phyloP scores from a whole-genome alignment of 176 grass and related monocot genomes.

The Rhynchospora breviuscula region DNA sequence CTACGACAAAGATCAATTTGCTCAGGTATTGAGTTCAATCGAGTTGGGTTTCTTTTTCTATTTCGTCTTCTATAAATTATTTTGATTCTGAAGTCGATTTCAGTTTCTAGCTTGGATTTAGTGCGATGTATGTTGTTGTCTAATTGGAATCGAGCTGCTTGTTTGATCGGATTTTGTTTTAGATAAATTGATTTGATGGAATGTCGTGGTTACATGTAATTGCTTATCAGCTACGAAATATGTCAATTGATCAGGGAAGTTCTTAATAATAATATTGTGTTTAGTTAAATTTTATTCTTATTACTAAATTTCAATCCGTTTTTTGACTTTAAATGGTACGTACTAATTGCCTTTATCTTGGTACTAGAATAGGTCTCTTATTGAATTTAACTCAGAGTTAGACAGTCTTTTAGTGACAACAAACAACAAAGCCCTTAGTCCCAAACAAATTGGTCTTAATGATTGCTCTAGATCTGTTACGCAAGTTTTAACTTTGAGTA shows the following conservation, averaged over 20 bases:
- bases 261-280: neutral
- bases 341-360: neutral
- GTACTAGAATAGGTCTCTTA: neutral
- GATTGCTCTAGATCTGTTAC: too few species aligned
- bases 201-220: neutral
- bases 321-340: neutral
- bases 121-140: too few species aligned
- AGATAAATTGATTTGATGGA: neutral
- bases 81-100: too few species aligned
- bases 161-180: neutral
- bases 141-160: neutral
- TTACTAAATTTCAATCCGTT: neutral
- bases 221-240: neutral
- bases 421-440: too few species aligned
- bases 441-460: neutral
- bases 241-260: slow-evolving; percentile 13
- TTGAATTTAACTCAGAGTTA: too few species aligned
- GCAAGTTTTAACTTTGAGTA: too few species aligned
- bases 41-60: too few species aligned
- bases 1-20: too few species aligned
- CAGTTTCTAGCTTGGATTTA: too few species aligned
- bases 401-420: too few species aligned
- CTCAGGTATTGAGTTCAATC: too few species aligned
- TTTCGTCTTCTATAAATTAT: too few species aligned
- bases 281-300: neutral